Evolutionary conservation across 1,284 basidiomycete species (phyloP).

Genomic region (Pseudozyma hubeiensis): DNA sequence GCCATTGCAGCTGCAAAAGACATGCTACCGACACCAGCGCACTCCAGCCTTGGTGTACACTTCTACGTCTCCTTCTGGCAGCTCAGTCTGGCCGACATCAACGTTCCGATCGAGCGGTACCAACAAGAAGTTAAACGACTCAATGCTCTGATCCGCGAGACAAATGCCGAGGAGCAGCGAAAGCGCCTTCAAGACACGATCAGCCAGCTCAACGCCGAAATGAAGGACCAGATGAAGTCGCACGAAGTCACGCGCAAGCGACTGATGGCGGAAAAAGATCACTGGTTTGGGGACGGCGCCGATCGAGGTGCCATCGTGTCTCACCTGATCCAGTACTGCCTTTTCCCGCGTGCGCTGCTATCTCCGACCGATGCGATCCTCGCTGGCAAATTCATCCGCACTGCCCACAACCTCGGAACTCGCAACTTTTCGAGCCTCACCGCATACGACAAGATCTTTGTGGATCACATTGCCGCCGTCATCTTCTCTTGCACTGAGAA

Average conservation of each 20-base stretch:
- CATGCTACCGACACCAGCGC: constrained; percentile 48
- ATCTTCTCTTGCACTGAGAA: constrained; percentile 94
- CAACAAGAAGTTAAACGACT: constrained; percentile 61
- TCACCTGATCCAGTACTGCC: constrained; percentile 84
- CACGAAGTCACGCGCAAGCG: constrained; percentile 81
- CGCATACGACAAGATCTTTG: constrained; percentile 80
- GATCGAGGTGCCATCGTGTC: constrained; percentile 43
- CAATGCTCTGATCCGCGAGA: constrained; percentile 52
- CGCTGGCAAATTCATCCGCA: constrained; percentile 88
- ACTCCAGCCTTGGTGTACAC: constrained; percentile 48
- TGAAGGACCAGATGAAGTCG: constrained; percentile 80
- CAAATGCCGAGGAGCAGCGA: constrained; percentile 52
- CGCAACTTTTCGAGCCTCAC: constrained; percentile 87
- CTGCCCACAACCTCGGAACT: constrained; percentile 86
- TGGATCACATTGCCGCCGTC: constrained; percentile 74
- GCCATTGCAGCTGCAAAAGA: constrained; percentile 48
- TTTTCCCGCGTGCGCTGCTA: constrained; percentile 88
- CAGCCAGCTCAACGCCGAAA: constrained; percentile 72
- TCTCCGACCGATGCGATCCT: constrained; percentile 97
- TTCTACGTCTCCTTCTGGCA: constrained; percentile 69
- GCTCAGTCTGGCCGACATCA: constrained; percentile 61
- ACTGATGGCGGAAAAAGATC: constrained; percentile 80
- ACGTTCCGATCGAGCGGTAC: constrained; percentile 67
- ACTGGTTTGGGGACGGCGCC: constrained; percentile 78
- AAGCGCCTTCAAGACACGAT: constrained; percentile 61